A percentile compares a stretch with the other conserved stretches of the same genome.
These are phyloP conservation scores for Waltergamsia citrina DNA, from an alignment of 2,329 filamentous ascomycete species.

Conservation along the genomic window DNA sequence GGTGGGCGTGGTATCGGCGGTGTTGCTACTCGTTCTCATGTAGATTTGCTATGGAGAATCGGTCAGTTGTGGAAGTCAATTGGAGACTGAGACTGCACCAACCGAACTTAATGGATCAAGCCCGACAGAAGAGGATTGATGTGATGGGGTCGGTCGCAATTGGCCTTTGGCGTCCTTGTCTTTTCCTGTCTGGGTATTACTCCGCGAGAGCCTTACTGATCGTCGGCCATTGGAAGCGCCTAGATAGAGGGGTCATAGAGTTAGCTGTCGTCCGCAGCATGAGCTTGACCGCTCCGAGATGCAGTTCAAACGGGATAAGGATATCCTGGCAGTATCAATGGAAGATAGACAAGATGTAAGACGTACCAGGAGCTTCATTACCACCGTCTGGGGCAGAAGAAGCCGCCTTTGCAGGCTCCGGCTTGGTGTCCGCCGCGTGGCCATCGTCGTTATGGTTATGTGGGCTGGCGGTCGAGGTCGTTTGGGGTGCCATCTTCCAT, in stretches of 20 bases:
- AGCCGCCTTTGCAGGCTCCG: neutral
- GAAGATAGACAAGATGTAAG: neutral
- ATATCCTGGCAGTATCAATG: neutral
- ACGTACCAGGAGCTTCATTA: conserved; percentile 2
- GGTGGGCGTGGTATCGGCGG: conserved; percentile 33
- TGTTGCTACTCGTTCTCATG: conserved; percentile 23
- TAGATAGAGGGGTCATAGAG: too few species aligned
- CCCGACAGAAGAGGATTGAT: conserved; percentile 2
- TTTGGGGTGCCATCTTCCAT: conserved; percentile 25
- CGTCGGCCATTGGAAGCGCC: conserved; percentile 7
- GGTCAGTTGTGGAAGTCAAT: neutral
- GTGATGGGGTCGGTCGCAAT: neutral
- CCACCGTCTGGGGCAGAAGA: conserved; percentile 1
- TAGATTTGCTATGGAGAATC: conserved; percentile 23
- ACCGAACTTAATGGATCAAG: conserved; percentile 28
- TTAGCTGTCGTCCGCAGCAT: too few species aligned
- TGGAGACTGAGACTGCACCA: conserved; percentile 1
- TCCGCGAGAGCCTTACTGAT: conserved; percentile 32
- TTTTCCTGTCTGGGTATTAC: conserved; percentile 40
- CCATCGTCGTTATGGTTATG: conserved; percentile 1
- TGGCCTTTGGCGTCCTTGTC: conserved; percentile 17
- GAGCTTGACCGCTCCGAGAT: too few species aligned
- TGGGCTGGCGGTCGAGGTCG: conserved; percentile 11
- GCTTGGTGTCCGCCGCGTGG: neutral
- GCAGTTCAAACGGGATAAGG: too few species aligned